Base-by-base conservation (phyloP, 2,329 filamentous ascomycete genomes). In the Penicillium sp. region DNA sequence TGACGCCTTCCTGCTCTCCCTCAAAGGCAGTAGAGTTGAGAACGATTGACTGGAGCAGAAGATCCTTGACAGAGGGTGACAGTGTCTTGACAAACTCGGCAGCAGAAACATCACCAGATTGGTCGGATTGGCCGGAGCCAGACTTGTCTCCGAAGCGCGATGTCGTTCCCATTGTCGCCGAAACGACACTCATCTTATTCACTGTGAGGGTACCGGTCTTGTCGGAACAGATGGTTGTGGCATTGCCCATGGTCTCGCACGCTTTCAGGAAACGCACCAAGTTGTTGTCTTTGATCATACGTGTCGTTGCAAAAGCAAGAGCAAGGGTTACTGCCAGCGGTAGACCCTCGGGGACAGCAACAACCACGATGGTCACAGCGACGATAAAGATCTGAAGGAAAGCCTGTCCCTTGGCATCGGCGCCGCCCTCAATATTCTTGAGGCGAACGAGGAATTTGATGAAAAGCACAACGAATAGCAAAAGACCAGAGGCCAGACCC, bases 381-480 rank as follows among this genome's bases (percentile, higher is more conserved):
- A 86, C 76, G 47, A 86, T 86, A 63, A 86, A 81, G 39, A 86
- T 83, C 63, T 82, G 81, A 17, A 87, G 75, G 67, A 87, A 87
- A n/a, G 74, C 75, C 67, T 86, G 83, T 6, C 82, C 84, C 68
- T 86, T 86, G 1, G 80, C 78, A 2, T 83, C 76, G 2, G 76
- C 75, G 11, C 73, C 67, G 25, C 66, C 73, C 2, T 73, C 68
- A 25, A 83, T 86, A 22, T 76, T 69, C 3, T 83, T 82, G 6
- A 92, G 80, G 17, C 82, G 76, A 34, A 84, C 89, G 22, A 90
- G 75, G 71, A 92, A 94, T 67, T 91, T 89, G 80, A 93, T 92
- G 68, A 93, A 86, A 7, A 92, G 79, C 6, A 92, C 89, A 52
- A 92, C 79, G 70, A 94, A 94, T n/a, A 94, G 81, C 10, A 93